Evolutionary conservation across 306 rosid species (phyloP).

Genomic region (Cucurbita ficifolia): DNA sequence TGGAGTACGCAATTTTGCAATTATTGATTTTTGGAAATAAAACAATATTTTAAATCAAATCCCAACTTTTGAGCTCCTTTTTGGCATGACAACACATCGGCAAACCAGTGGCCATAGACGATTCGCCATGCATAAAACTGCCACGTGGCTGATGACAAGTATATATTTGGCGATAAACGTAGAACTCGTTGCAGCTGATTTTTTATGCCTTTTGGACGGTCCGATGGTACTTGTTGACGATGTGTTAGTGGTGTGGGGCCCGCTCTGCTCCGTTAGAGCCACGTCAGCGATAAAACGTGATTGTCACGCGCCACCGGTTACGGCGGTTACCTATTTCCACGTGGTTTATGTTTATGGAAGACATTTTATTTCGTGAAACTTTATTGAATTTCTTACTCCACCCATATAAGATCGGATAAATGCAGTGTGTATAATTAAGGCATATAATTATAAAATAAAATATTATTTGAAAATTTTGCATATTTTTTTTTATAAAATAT

Average conservation of each 20-base stretch:
- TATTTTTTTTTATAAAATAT: no score
- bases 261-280: neutral
- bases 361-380: no score
- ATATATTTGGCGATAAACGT: neutral
- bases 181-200: neutral
- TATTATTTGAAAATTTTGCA: no score
- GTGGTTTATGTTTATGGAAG: neutral
- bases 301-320: neutral
- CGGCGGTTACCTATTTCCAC: neutral
- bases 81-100: neutral
- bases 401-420: no score
- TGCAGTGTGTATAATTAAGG: no score
- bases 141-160: neutral
- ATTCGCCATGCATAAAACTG: neutral
- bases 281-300: neutral
- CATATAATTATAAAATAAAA: no score
- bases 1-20: neutral
- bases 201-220: constrained; percentile 2
- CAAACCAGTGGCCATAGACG: neutral
- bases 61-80: neutral
- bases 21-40: neutral
- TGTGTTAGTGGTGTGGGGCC: neutral
- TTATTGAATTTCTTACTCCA: no score
- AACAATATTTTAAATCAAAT: neutral
- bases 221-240: neutral